Percentiles rank a stretch among this genome's conserved stretches.
phyloP scores from a whole-genome alignment of 768 basidiomycete genomes.

The Leccinum variicolor region DNA sequence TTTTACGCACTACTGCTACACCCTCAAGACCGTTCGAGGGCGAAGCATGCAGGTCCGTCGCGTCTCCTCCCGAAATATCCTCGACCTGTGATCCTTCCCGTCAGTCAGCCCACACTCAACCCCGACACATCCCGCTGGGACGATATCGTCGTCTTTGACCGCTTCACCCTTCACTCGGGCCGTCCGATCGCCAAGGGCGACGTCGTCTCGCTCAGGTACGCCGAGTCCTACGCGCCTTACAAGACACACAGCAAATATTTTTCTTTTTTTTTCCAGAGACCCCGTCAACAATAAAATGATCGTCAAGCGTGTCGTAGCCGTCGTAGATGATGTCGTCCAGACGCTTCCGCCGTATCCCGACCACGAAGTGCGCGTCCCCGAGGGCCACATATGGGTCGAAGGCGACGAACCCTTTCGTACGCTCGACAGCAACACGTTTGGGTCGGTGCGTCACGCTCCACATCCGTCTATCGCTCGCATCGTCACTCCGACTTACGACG shows the following conservation, averaged over 20 bases:
- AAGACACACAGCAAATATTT: neutral
- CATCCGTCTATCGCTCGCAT: neutral
- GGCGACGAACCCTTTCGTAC: constrained; percentile 42
- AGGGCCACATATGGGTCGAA: constrained; percentile 74
- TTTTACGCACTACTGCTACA: constrained; percentile 48
- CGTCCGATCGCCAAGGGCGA: constrained; percentile 51
- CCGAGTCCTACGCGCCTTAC: neutral
- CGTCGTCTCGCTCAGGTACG: constrained; percentile 61
- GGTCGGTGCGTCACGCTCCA: constrained; percentile 47
- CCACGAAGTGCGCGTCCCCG: constrained; percentile 49
- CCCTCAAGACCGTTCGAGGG: constrained; percentile 54
- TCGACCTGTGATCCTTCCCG: constrained; percentile 10
- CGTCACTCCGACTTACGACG: neutral
- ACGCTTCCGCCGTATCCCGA: constrained; percentile 70
- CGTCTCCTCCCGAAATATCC: constrained; percentile 1
- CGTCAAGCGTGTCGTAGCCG: constrained; percentile 64
- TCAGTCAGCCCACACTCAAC: constrained; percentile 68
- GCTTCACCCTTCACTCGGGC: constrained; percentile 37
- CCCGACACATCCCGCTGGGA: constrained; percentile 60
- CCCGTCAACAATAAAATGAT: constrained; percentile 53
- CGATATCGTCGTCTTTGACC: constrained; percentile 65
- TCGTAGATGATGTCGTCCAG: constrained; percentile 59
- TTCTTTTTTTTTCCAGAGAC: constrained; percentile 42
- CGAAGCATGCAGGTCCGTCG: constrained; percentile 68
- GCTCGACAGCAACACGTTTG: constrained; percentile 70